Percentiles rank a stretch among this genome's conserved stretches.
Evolutionary conservation across 208 protist genomes (phyloP).

Genomic region (Crithidia expoeki): DNA sequence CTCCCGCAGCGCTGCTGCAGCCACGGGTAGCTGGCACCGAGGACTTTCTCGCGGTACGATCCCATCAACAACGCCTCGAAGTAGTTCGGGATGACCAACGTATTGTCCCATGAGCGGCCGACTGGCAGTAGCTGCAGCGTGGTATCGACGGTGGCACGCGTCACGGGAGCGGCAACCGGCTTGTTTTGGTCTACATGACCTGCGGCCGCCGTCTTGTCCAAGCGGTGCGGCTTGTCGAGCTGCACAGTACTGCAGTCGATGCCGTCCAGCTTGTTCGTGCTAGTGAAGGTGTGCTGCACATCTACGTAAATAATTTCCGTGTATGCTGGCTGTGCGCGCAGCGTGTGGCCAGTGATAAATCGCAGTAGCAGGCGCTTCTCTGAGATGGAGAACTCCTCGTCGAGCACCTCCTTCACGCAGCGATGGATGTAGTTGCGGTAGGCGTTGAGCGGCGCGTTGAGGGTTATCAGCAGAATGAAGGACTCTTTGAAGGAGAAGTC

Average conservation of each 20-base stretch:
- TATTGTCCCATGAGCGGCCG: constrained; percentile 27
- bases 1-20: not conserved
- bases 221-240: not conserved
- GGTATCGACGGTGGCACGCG: constrained; percentile 24
- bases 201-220: not conserved
- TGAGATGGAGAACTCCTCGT: constrained; percentile 42
- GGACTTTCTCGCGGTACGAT: constrained; percentile 18
- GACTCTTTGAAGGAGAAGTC: constrained; percentile 44
- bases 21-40: constrained; percentile 18
- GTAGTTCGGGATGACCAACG: constrained; percentile 52
- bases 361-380: constrained; percentile 50
- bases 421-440: constrained; percentile 34
- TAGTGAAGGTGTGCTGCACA: constrained; percentile 16
- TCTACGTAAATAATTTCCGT: constrained; percentile 10
- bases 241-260: not conserved
- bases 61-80: constrained; percentile 45
- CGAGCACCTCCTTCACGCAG: constrained; percentile 34
- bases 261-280: not conserved
- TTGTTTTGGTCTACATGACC: not conserved
- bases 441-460: not conserved
- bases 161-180: not conserved
- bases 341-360: constrained; percentile 54
- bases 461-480: constrained; percentile 40
- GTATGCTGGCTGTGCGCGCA: constrained; percentile 11
- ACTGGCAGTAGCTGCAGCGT: constrained; percentile 38